Evolutionary conservation across 2,329 filamentous ascomycete genomes (phyloP).

Genomic region (Tolypocladium paradoxum): DNA sequence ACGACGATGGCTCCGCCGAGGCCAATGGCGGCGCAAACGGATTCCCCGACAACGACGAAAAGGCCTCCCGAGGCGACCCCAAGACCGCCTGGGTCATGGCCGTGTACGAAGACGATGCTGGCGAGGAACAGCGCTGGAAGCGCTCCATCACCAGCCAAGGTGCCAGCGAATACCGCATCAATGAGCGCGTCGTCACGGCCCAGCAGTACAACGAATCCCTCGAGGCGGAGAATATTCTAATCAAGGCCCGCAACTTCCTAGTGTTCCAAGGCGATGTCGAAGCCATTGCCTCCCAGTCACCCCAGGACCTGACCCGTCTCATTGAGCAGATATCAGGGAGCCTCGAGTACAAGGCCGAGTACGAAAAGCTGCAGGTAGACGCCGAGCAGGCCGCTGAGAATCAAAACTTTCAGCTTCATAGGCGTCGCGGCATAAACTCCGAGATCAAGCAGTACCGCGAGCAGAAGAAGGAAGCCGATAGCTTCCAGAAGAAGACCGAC

Average conservation of each 20-base stretch:
- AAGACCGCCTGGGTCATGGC: slow-evolving; percentile 99
- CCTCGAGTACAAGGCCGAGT: slow-evolving; percentile 86
- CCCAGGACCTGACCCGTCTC: slow-evolving; percentile 81
- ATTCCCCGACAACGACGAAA: slow-evolving; percentile 48
- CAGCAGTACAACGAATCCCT: slow-evolving; percentile 89
- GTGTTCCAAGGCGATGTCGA: slow-evolving; percentile 98
- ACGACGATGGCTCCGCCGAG: slow-evolving; percentile 72
- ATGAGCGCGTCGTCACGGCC: slow-evolving; percentile 78
- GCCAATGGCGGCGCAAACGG: slow-evolving; percentile 53
- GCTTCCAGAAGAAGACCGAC: slow-evolving; percentile 80
- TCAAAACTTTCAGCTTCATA: slow-evolving; percentile 76
- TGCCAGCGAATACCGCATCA: slow-evolving; percentile 92
- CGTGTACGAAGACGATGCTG: slow-evolving; percentile 94
- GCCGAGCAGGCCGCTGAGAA: slow-evolving; percentile 81
- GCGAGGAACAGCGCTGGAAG: slow-evolving; percentile 92
- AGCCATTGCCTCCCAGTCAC: slow-evolving; percentile 88
- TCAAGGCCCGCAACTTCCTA: slow-evolving; percentile 95
- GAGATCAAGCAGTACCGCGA: slow-evolving; percentile 97
- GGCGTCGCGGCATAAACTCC: slow-evolving; percentile 87
- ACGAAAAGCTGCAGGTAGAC: slow-evolving; percentile 80
- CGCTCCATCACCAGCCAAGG: slow-evolving; percentile 82
- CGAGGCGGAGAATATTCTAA: slow-evolving; percentile 90
- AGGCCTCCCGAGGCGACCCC: slow-evolving; percentile 67
- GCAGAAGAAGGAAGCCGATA: slow-evolving; percentile 91
- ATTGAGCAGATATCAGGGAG: slow-evolving; percentile 98